Conservation (phyloP, 177 flowering plant species). For the Tripterygium wilfordii region DNA sequence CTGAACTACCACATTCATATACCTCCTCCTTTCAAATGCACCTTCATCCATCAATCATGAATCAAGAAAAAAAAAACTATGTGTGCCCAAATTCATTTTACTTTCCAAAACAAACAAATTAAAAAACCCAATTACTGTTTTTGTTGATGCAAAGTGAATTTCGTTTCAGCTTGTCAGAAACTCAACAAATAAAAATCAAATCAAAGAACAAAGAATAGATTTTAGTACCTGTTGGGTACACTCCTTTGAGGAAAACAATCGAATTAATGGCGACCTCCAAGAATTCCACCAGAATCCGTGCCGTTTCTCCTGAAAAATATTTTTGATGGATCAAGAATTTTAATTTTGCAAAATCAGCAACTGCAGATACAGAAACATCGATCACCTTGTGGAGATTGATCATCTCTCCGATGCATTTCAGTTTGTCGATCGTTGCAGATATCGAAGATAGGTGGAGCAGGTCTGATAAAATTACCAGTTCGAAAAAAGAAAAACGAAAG, state of each 20-base stretch:
- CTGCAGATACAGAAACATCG: no score
- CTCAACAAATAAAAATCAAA: background rate
- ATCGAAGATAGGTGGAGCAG: no score
- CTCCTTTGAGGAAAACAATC: constrained; percentile 71
- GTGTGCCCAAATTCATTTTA: background rate
- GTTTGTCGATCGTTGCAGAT: no score
- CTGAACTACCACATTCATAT: constrained; percentile 80
- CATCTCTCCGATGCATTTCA: no score
- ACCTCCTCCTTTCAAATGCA: constrained; percentile 86
- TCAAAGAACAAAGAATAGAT: background rate
- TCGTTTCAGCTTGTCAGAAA: background rate
- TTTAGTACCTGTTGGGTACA: constrained; percentile 76
- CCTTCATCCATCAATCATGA: constrained; percentile 26
- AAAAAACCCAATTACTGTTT: background rate
- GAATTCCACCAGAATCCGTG: constrained; percentile 62
- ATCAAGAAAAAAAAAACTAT: background rate
- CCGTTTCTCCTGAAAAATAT: constrained; percentile 36
- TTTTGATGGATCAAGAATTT: no score
- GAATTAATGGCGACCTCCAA: constrained; percentile 83
- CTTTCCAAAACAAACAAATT: background rate
- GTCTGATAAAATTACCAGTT: no score
- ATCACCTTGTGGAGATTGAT: no score
- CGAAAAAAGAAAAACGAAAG: no score
- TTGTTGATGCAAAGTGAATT: background rate
- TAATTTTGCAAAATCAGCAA: no score